phyloP scores from a whole-genome alignment of 805 yeast species.

The Blastobotrys muscicola region DNA sequence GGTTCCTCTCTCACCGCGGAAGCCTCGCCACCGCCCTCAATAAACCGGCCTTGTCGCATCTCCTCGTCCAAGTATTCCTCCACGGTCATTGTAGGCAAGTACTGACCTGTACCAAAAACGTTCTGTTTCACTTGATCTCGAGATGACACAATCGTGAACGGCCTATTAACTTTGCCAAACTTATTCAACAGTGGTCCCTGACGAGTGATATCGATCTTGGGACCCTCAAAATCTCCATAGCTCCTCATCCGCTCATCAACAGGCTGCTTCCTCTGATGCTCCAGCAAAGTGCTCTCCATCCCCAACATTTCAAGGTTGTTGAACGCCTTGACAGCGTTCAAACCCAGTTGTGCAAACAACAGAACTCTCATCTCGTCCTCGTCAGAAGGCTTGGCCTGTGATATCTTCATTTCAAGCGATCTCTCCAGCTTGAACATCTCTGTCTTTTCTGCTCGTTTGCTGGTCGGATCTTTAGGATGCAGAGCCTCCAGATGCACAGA shows the following conservation, averaged over 20 bases:
- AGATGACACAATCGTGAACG: slow-evolving; percentile 59
- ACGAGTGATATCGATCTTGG: not conserved
- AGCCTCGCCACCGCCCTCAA: slow-evolving; percentile 24
- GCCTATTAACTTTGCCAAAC: slow-evolving; percentile 71
- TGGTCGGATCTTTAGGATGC: slow-evolving; percentile 28
- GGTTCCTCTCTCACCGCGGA: slow-evolving; percentile 29
- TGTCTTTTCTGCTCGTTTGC: slow-evolving; percentile 62
- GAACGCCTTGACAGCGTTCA: slow-evolving; percentile 46
- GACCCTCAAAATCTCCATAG: no score
- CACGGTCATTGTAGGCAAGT: slow-evolving; percentile 85
- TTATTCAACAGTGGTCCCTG: slow-evolving; percentile 39
- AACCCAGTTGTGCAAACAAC: slow-evolving; percentile 45
- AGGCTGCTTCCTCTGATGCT: slow-evolving; percentile 1
- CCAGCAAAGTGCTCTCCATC: slow-evolving; percentile 60
- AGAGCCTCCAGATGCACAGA: slow-evolving; percentile 7
- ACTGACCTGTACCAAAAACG: slow-evolving; percentile 88
- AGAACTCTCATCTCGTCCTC: slow-evolving; percentile 56
- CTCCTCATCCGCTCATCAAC: no score
- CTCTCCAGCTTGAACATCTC: slow-evolving; percentile 54
- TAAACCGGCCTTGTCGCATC: slow-evolving; percentile 72
- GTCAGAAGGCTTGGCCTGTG: slow-evolving; percentile 29
- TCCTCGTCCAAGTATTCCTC: slow-evolving; percentile 89
- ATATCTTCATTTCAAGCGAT: slow-evolving; percentile 29
- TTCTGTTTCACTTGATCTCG: slow-evolving; percentile 48
- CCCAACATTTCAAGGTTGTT: slow-evolving; percentile 45